These are phyloP conservation scores for Clavispora phyllophila DNA, from an alignment of 805 yeast genomes.

Conservation along the genomic window DNA sequence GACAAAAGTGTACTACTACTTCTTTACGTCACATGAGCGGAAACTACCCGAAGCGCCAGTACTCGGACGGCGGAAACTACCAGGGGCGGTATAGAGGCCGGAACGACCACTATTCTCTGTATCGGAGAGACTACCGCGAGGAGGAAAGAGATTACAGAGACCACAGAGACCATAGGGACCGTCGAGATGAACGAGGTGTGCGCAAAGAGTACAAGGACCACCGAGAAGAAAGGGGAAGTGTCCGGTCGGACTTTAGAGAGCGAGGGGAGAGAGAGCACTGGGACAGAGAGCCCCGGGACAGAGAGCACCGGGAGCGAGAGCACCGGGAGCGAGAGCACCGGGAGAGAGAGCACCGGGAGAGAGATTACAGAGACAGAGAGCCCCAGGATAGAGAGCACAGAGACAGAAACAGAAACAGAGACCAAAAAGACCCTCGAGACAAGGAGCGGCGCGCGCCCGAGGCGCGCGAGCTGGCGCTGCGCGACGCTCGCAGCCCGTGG, in stretches of 20 bases:
- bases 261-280: neutral
- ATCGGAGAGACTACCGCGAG: constrained; percentile 6
- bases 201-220: neutral
- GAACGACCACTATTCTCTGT: constrained; percentile 3
- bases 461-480: constrained; percentile 1
- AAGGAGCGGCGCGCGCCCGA: neutral
- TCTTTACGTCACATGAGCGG: constrained; percentile 1
- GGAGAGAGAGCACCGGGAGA: neutral
- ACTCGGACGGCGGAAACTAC: neutral
- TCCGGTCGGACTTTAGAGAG: too few species aligned
- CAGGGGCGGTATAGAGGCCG: neutral
- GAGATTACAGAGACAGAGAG: neutral
- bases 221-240: too few species aligned
- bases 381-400: neutral
- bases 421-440: neutral
- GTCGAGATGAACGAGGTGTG: constrained; percentile 15
- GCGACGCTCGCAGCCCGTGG: constrained; percentile 24
- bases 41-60: neutral
- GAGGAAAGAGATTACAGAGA: constrained; percentile 2
- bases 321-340: neutral
- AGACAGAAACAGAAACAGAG: constrained; percentile 1
- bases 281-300: constrained; percentile 3
- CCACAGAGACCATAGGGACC: constrained; percentile 13
- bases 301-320: constrained; percentile 1
- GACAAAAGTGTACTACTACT: neutral